A percentile compares a stretch with the other conserved stretches of the same genome.
Evolutionary conservation across 306 rosid species (phyloP).

Genomic region (Lotus japonicus): DNA sequence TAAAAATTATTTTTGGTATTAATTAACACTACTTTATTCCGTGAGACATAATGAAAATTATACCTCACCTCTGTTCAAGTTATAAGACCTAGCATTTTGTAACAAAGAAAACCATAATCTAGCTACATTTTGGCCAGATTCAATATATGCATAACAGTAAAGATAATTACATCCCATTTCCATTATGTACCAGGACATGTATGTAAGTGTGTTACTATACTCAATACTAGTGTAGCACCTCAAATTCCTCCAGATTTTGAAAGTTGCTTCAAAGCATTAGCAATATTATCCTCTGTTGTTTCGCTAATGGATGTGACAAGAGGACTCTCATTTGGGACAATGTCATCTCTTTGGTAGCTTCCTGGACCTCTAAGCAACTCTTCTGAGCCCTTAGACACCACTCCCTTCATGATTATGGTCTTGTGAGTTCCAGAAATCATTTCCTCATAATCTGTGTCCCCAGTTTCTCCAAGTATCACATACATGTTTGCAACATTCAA

Average conservation of each 20-base stretch:
- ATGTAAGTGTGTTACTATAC: background rate
- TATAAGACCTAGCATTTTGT: background rate
- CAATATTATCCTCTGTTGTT: slow-evolving; percentile 23
- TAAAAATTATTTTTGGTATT: too few relatives aligned
- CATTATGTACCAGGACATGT: slow-evolving; percentile 5
- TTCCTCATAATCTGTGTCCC: slow-evolving; percentile 86
- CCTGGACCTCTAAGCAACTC: slow-evolving; percentile 57
- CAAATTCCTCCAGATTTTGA: slow-evolving; percentile 24
- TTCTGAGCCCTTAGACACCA: slow-evolving; percentile 48
- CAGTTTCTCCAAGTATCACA: slow-evolving; percentile 74
- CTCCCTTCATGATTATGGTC: slow-evolving; percentile 69
- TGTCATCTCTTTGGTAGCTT: slow-evolving; percentile 66
- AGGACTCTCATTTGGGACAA: slow-evolving; percentile 70
- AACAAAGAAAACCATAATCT: background rate
- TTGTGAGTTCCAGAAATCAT: slow-evolving; percentile 87
- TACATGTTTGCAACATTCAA: slow-evolving; percentile 78
- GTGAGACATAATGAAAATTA: too few relatives aligned
- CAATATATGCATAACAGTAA: background rate
- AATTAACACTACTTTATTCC: too few relatives aligned
- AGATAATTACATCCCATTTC: slow-evolving; percentile 20
- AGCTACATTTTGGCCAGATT: background rate
- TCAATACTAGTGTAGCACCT: background rate
- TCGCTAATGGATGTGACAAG: slow-evolving; percentile 25
- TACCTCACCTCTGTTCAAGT: too few relatives aligned
- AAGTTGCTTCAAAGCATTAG: slow-evolving; percentile 24